Evolutionary conservation across 148 eudicot genomes (phyloP), one percentile per base, ranked within the genome.

Genomic region (Gaultheria prostrata): DNA sequence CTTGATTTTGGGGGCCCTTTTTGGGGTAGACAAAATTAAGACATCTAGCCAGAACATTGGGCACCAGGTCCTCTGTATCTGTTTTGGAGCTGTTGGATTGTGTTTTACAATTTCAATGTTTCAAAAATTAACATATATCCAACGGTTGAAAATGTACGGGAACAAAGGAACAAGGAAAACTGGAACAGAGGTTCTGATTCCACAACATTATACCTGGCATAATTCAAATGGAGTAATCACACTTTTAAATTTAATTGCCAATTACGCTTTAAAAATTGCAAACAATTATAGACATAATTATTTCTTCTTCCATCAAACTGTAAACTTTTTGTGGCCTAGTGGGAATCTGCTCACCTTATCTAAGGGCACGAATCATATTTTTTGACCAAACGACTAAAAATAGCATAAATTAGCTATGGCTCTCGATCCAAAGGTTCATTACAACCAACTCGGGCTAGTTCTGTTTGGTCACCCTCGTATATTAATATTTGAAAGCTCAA

Each of bases 301-400:
- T 57, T 7, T 57, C 63, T 59, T 59, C 28, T 11, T 21, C 26
- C 67, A 53, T 15, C 5, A 53, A 53, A 53, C 57, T 59, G 67
- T 21, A 8, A 59, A 59, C 67, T n/a, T 21, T n/a, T 59, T 10
- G 67, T 59, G 24, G 67, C 67, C 26, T n/a, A 59, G 67, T 59
- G 67, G 67, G 67, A 59, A 59, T n/a, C 26, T 59, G 28, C 67
- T 59, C 67, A 59, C 67, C 67, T 59, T 59, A n/a, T 59, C 67
- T 39, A 39, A 7, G 28, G 67, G 67, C 67, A 21, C 9, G 28
- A n/a, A 59, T n/a, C 26, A 4, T 59, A 26, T 21, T n/a, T 18
- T 56, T 59, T 9, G 65, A 8, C 26, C 65, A 21, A 59, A 59
- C 21, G 67, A n/a, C 11, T 21, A n/a, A 59, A 21, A n/a, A 59